Evolutionary conservation across 495 filamentous ascomycete species (phyloP), one percentile per base, ranked within the genome.

Genomic region (Aspergillus ellipticus): DNA sequence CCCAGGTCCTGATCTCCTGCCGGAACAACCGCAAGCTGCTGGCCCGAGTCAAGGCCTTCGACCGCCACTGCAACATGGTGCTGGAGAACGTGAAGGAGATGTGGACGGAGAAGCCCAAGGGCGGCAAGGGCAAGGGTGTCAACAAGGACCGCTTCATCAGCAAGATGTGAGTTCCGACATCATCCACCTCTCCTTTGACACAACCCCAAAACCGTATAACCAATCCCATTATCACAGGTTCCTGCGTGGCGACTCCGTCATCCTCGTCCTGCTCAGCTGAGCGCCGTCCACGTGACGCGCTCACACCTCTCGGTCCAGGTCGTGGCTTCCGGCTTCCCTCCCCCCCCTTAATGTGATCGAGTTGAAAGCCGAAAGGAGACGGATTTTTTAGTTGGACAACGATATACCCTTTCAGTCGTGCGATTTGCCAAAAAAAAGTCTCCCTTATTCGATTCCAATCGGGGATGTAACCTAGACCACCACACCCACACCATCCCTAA

Each of bases 111-210:
- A 91, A 86, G 52, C 92, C 94, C 33, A 83, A 89, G 59, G 90
- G 90, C 22, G 88, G 89, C 76, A 92, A 91, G 76, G 90, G 93
- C 51, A 84, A 87, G 69, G 88, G 90, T 29, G 89, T 96, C 35
- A 97, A 98, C 75, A 97, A 97, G 82, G 94, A 98, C 73, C 80
- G 95, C 28, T 98, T 97, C 74, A 92, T 97, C 64, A 96, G 90
- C 81, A 98, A 98, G 79, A 91, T 98, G 94, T 96, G 69, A 55
- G 88, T 79, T 24, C 52, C 28, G 17, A 39, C n/a, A 1, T 15
- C n/a, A 19, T 20, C n/a, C 9, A 0, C 17, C 42, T n/a, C n/a
- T n/a, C n/a, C n/a, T n/a, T n/a, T n/a, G n/a, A n/a, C n/a, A n/a
- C n/a, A n/a, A n/a, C n/a, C n/a, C n/a, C n/a, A n/a, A n/a, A n/a